phyloP scores from a whole-genome alignment of 805 yeast genomes.

The Helenozyma rhizophorensis region DNA sequence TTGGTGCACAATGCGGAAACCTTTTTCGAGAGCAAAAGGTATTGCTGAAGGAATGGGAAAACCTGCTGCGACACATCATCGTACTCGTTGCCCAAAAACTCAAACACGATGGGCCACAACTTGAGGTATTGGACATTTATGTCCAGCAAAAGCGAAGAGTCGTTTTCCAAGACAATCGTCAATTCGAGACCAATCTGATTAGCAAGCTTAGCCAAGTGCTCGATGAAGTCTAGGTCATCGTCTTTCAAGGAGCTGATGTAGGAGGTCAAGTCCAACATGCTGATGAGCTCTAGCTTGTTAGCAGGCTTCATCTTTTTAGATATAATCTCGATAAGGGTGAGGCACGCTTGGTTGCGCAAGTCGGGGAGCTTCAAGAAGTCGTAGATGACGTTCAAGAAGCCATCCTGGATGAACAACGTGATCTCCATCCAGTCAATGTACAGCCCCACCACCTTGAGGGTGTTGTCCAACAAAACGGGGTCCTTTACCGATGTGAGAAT shows the following conservation, averaged over 20 bases:
- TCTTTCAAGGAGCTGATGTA: constrained; percentile 40
- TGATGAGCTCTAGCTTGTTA: constrained; percentile 64
- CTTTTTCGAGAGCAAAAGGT: constrained; percentile 65
- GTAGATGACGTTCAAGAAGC: constrained; percentile 54
- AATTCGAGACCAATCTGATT: constrained; percentile 75
- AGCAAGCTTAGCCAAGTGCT: constrained; percentile 68
- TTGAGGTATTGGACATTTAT: constrained; percentile 44
- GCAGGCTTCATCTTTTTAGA: constrained; percentile 75
- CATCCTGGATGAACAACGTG: constrained; percentile 59
- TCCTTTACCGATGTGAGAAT: constrained; percentile 41
- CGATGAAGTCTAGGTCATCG: constrained; percentile 63
- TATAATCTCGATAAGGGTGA: constrained; percentile 58
- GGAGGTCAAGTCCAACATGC: constrained; percentile 61
- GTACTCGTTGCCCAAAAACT: constrained; percentile 72
- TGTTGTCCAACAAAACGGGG: constrained; percentile 44
- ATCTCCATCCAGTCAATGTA: constrained; percentile 94
- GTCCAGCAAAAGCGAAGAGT: constrained; percentile 36
- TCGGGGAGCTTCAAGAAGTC: constrained; percentile 47
- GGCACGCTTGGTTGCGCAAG: constrained; percentile 56
- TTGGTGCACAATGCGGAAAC: constrained; percentile 28
- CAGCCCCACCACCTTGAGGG: constrained; percentile 68
- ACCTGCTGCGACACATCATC: constrained; percentile 86
- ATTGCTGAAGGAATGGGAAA: constrained; percentile 74
- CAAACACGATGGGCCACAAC: constrained; percentile 68
- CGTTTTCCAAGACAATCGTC: constrained; percentile 55